These are phyloP conservation scores for Isabelozyma rhagii DNA, from an alignment of 805 yeast genomes.

Conservation along the genomic window DNA sequence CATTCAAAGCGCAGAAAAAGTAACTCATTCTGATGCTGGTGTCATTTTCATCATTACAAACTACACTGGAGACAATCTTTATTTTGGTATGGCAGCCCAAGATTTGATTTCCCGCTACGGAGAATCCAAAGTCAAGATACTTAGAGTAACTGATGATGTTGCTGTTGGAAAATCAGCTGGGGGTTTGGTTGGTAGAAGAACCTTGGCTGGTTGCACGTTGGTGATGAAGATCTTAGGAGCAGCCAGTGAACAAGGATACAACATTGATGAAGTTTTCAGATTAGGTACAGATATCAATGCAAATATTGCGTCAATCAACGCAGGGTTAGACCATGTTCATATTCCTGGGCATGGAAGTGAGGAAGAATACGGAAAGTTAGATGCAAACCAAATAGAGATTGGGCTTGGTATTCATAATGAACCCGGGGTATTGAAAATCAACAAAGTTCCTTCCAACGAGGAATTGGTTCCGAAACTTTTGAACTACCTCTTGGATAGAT, in stretches of 20 bases:
- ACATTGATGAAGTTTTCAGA: slow-evolving; percentile 21
- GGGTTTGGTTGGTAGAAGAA: slow-evolving; percentile 34
- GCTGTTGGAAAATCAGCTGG: slow-evolving; percentile 27
- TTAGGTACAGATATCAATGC: slow-evolving; percentile 24
- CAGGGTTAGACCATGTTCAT: slow-evolving; percentile 36
- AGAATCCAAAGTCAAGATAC: slow-evolving; percentile 22
- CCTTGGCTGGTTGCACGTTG: slow-evolving; percentile 30
- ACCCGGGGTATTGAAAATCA: slow-evolving; percentile 30
- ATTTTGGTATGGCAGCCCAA: slow-evolving; percentile 39
- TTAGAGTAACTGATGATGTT: slow-evolving; percentile 34
- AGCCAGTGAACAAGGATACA: slow-evolving; percentile 19
- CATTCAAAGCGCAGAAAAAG: slow-evolving; percentile 35
- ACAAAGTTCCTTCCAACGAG: slow-evolving; percentile 28
- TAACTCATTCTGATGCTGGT: slow-evolving; percentile 31
- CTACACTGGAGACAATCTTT: slow-evolving; percentile 38
- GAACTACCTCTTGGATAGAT: slow-evolving; percentile 19
- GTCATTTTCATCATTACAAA: slow-evolving; percentile 32
- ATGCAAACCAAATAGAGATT: slow-evolving; percentile 25
- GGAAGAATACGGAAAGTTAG: slow-evolving; percentile 21
- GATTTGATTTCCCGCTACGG: slow-evolving; percentile 29
- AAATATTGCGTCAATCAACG: slow-evolving; percentile 30
- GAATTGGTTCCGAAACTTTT: slow-evolving; percentile 23
- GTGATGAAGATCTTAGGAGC: slow-evolving; percentile 31
- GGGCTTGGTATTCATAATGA: slow-evolving; percentile 41
- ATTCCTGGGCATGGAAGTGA: slow-evolving; percentile 29